phyloP scores from a whole-genome alignment of 805 yeast genomes.

The Wickerhamiella sergipiensis region DNA sequence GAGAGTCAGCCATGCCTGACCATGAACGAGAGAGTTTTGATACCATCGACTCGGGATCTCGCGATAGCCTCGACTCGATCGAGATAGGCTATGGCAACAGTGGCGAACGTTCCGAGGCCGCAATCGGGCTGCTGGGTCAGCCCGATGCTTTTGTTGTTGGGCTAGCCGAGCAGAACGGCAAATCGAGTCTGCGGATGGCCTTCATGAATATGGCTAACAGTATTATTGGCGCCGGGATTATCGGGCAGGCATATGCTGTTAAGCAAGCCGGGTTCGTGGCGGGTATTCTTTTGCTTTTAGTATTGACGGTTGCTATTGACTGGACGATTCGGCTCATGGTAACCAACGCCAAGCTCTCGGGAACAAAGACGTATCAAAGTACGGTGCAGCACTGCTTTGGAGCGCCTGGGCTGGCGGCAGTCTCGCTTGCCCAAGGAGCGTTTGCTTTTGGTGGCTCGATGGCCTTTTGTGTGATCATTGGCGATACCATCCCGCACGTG shows the following conservation, averaged over 20 bases:
- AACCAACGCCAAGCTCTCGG: slow-evolving; percentile 64
- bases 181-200: slow-evolving; percentile 65
- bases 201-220: slow-evolving; percentile 96
- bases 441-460: slow-evolving; percentile 92
- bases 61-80: slow-evolving; percentile 3
- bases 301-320: slow-evolving; percentile 61
- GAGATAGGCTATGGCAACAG: slow-evolving; percentile 3
- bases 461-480: slow-evolving; percentile 89
- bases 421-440: slow-evolving; percentile 64
- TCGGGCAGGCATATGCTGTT: slow-evolving; percentile 86
- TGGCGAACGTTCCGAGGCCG: background rate
- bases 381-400: slow-evolving; percentile 76
- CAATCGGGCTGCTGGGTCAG: slow-evolving; percentile 17
- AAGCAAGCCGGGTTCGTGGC: slow-evolving; percentile 66
- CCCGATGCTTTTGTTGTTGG: slow-evolving; percentile 13
- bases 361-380: slow-evolving; percentile 69
- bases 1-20: background rate
- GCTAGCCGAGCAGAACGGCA: slow-evolving; percentile 18
- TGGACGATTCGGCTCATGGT: slow-evolving; percentile 76
- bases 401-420: slow-evolving; percentile 46
- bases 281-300: slow-evolving; percentile 46
- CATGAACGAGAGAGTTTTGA: background rate
- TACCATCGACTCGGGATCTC: background rate
- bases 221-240: slow-evolving; percentile 89
- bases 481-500: slow-evolving; percentile 91